These are phyloP conservation scores for Kuraishia hungarica DNA, from an alignment of 805 yeast genomes.

Conservation along the genomic window DNA sequence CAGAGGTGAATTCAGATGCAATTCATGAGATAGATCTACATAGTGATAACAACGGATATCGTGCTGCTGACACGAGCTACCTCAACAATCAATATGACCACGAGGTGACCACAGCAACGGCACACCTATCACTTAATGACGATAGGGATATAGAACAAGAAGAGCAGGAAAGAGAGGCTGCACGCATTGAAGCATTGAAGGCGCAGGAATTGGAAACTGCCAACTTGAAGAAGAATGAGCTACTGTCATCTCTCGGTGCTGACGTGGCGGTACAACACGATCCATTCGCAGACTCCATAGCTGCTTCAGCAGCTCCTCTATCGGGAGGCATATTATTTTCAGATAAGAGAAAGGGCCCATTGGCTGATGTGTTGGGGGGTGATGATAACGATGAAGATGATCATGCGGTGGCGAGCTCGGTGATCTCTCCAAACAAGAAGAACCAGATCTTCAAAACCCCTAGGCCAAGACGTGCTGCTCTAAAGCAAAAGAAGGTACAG, in stretches of 20 bases:
- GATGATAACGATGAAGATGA: conserved; percentile 7
- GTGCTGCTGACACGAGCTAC: background rate
- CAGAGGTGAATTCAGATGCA: background rate
- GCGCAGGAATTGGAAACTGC: conserved; percentile 9
- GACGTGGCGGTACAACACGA: conserved; percentile 16
- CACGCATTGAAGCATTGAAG: background rate
- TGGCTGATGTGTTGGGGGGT: background rate
- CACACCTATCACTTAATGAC: background rate
- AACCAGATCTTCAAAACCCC: conserved; percentile 38
- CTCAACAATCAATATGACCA: conserved; percentile 10
- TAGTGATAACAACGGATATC: background rate
- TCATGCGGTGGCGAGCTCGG: conserved; percentile 5
- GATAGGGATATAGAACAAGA: conserved; percentile 6
- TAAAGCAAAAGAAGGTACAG: conserved; percentile 4
- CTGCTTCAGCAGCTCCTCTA: background rate
- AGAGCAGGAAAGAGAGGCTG: conserved; percentile 4
- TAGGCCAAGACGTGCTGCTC: conserved; percentile 28
- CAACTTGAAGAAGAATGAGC: conserved; percentile 23
- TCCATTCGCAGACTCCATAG: conserved; percentile 1
- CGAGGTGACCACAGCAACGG: background rate
- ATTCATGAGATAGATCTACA: background rate
- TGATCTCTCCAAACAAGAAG: conserved; percentile 29
- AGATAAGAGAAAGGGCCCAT: background rate
- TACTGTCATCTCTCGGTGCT: conserved; percentile 34
- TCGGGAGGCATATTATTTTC: background rate